Percentiles rank a stretch among this genome's conserved stretches.
These are phyloP conservation scores for Stephania japonica DNA, from an alignment of 164 flowering plant genomes.

Conservation along the genomic window DNA sequence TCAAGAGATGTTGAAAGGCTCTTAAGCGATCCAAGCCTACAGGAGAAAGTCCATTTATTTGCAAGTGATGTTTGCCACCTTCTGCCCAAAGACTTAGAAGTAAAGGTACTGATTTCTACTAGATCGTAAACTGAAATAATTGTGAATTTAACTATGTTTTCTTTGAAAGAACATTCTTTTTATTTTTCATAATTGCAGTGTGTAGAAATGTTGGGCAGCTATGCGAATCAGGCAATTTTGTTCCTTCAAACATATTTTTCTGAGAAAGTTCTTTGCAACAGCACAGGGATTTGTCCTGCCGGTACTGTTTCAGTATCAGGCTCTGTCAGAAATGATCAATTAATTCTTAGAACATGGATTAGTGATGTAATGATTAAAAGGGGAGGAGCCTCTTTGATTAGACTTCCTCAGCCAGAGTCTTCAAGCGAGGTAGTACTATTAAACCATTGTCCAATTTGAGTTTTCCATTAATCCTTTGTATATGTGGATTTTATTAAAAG, in stretches of 20 bases:
- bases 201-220: conserved; percentile 9
- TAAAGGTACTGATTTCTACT: conserved; percentile 13
- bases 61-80: conserved; percentile 15
- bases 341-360: not conserved
- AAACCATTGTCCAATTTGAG: not conserved
- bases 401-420: not conserved
- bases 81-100: conserved; percentile 14
- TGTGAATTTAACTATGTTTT: not conserved
- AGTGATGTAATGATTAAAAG: not conserved
- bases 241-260: conserved; percentile 18
- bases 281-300: conserved; percentile 19
- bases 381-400: not conserved
- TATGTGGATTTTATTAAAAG: not conserved
- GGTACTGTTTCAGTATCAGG: not conserved
- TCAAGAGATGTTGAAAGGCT: conserved; percentile 13
- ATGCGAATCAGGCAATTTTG: conserved; percentile 13
- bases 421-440: not conserved
- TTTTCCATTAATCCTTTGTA: not conserved
- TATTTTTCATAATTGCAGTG: conserved; percentile 13
- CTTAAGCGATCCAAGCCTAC: conserved; percentile 14
- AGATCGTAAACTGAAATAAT: not conserved
- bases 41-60: conserved; percentile 12
- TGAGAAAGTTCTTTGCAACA: conserved; percentile 17
- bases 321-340: not conserved
- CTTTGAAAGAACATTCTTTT: not conserved